Conservation (phyloP, 75 land plant species). For the Pseudotsuga menziesii region DNA sequence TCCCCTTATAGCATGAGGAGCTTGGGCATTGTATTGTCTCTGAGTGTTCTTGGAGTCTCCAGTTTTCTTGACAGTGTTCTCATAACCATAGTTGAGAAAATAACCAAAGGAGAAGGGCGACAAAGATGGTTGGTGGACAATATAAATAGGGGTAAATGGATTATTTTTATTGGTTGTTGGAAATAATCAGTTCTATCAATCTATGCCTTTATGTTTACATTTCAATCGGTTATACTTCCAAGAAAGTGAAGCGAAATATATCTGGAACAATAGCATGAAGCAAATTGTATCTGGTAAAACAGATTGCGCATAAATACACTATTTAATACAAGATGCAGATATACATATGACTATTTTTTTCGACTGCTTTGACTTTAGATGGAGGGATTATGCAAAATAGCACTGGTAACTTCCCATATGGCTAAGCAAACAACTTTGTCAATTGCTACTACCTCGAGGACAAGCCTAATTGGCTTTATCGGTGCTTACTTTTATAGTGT, state of each 20-base stretch:
- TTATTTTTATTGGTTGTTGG: slow-evolving; percentile 41
- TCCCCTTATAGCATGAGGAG: slow-evolving; percentile 7
- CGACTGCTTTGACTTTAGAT: too few species aligned
- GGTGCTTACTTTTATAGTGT: too few species aligned
- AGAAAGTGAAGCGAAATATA: slow-evolving; percentile 10
- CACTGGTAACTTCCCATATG: too few species aligned
- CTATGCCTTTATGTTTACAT: slow-evolving; percentile 26
- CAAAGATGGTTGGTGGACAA: slow-evolving; percentile 23
- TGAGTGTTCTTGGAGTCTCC: slow-evolving; percentile 24
- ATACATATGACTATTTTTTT: too few species aligned
- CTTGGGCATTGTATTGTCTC: slow-evolving; percentile 26
- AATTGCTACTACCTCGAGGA: too few species aligned
- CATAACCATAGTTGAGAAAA: slow-evolving; percentile 8
- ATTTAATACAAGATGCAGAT: too few species aligned
- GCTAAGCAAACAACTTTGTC: too few species aligned
- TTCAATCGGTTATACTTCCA: slow-evolving; percentile 31
- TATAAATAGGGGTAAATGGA: slow-evolving; percentile 35
- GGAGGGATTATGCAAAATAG: too few species aligned
- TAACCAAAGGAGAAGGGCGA: slow-evolving; percentile 11
- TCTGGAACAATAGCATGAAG: too few species aligned
- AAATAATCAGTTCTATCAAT: slow-evolving; percentile 22
- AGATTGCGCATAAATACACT: too few species aligned
- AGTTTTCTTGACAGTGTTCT: slow-evolving; percentile 29
- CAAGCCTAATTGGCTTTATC: too few species aligned
- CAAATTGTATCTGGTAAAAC: too few species aligned